Evolutionary conservation across 2,329 filamentous ascomycete species (phyloP).

Genomic region (Pseudogymnoascus sp.): DNA sequence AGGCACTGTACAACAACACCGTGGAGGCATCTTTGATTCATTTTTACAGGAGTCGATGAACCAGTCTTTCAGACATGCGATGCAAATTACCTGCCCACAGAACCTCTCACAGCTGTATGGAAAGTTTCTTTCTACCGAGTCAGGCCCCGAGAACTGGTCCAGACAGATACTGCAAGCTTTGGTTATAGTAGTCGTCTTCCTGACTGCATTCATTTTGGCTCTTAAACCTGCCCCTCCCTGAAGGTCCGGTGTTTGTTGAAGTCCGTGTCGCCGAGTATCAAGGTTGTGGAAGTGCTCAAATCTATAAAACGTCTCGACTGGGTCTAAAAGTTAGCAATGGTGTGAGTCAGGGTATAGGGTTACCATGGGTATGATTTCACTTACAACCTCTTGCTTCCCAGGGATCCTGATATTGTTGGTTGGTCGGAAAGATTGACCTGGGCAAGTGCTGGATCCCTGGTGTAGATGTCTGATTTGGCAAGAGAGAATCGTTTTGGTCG

Average conservation of each 20-base stretch:
- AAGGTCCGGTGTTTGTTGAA: neutral
- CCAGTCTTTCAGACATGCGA: conserved; percentile 32
- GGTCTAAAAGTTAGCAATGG: neutral
- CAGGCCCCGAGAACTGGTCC: neutral
- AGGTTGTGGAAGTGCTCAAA: neutral
- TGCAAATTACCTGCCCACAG: conserved; percentile 19
- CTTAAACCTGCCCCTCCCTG: neutral
- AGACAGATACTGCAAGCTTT: neutral
- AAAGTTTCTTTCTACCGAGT: neutral
- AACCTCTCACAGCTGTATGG: neutral
- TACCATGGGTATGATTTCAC: neutral
- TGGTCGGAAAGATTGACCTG: neutral
- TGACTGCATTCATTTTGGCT: neutral
- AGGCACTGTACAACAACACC: conserved; percentile 37
- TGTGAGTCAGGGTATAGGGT: neutral
- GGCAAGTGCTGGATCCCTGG: neutral
- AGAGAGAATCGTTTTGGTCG: neutral
- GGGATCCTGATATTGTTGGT: neutral
- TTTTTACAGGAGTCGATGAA: conserved; percentile 35
- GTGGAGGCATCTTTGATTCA: conserved; percentile 35
- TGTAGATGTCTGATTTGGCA: neutral
- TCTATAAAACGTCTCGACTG: neutral
- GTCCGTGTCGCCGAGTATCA: neutral
- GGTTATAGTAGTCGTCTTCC: neutral
- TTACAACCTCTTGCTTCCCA: conserved; percentile 1